Conservation (phyloP, 306 rosid genomes). For the Cicer judaicum region DNA sequence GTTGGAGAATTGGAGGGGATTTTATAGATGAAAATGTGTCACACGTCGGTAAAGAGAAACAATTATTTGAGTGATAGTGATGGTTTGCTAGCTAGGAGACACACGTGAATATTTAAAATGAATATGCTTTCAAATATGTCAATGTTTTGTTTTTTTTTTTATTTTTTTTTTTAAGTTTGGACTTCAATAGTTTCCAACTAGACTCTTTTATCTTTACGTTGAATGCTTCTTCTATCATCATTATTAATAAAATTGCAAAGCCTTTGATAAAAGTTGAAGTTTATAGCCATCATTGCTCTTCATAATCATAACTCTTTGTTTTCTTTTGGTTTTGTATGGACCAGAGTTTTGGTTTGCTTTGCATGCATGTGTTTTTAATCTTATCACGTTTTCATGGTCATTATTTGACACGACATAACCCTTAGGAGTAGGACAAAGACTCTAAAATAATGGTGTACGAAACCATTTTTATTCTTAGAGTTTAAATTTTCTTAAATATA, state of each 20-base stretch:
- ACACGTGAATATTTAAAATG: conserved; percentile 59
- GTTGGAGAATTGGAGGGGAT: conserved; percentile 37
- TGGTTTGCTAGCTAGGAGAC: conserved; percentile 67
- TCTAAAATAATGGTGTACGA: no score
- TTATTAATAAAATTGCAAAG: conserved; percentile 32
- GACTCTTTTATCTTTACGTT: conserved; percentile 43
- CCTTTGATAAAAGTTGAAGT: conserved; percentile 42
- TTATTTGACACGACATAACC: no score
- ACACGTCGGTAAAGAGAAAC: conserved; percentile 44
- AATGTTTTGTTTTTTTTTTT: conserved; percentile 24
- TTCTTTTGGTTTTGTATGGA: conserved; percentile 22
- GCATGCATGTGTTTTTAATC: conserved; percentile 47
- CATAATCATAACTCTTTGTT: background rate
- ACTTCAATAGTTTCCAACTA: conserved; percentile 44
- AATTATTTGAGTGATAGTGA: conserved; percentile 51
- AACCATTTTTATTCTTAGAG: no score
- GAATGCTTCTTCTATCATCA: conserved; percentile 31
- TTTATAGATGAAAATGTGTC: conserved; percentile 45
- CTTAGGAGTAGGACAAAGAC: no score
- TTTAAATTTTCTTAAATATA: no score
- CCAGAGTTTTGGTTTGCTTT: conserved; percentile 30
- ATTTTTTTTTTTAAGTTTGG: conserved; percentile 43
- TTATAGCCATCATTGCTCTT: conserved; percentile 24
- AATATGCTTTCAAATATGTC: conserved; percentile 50
- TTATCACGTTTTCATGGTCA: background rate